Evolutionary conservation across 176 grass and related monocot species (phyloP), one percentile per base, ranked within the genome.

Genomic region (Poa annua): DNA sequence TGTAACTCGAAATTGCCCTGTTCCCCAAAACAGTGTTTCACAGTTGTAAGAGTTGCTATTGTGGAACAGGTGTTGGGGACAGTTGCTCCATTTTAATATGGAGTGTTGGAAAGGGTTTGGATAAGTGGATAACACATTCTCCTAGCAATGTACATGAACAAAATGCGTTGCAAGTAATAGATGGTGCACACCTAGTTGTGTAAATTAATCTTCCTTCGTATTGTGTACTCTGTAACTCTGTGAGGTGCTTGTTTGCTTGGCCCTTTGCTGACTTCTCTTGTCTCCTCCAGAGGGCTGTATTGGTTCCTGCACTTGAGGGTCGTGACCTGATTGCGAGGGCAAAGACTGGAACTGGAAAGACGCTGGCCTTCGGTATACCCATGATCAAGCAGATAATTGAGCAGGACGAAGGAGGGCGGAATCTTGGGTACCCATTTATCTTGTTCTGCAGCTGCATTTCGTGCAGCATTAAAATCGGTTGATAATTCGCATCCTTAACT

Each of bases 291-390:
- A 96, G 96, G 85, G 93, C 96, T 61, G 96, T 99, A 26, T 78
- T 99, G 68, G 62, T 94, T 83, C 96, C 96, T 38, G 93, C 93
- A 47, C 81, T 99, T 75, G 89, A 99, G 89, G 93, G 96, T 0
- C 96, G 85, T 21, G 96, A 99, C 77, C 75, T 99, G 71, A 99
- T 99, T 89, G 96, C 96, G 67, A 83, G 96, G 67, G 96, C 96
- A 67, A 99, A 99, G 81, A 99, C 96, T 19, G 96, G 96, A 82
- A 99, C 96, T 0, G 96, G 96, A 39, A 99, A 99, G 86, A 99
- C 96, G 3, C 60, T 99, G 51, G 96, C 96, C 65, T 99, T 99
- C 82, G 96, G 96, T 51, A 96, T 99, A 45, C 96, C 96, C 57
- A 99, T 99, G 82, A 96, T 96, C 22, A 99, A 99, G 79, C 85